Evolutionary conservation across 1,139 yeast species (phyloP).

Genomic region (Blastobotrys illinoisensis): DNA sequence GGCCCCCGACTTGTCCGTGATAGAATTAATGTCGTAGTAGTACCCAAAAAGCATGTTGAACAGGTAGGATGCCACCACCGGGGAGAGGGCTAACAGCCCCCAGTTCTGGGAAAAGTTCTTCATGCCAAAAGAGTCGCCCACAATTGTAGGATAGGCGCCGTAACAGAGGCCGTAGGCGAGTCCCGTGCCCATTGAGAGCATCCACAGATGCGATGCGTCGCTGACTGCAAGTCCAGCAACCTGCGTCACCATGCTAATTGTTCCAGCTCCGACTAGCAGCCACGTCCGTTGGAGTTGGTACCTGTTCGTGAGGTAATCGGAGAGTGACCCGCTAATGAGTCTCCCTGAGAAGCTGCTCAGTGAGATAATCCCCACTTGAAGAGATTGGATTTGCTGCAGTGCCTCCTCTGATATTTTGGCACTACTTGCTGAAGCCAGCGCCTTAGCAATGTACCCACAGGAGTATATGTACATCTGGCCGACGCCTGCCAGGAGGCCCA

Average conservation of each 20-base stretch:
- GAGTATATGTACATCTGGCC: conserved; percentile 78
- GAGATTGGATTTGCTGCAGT: conserved; percentile 48
- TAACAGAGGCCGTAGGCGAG: conserved; percentile 75
- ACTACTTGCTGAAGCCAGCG: conserved; percentile 30
- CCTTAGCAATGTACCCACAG: conserved; percentile 65
- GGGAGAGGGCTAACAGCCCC: conserved; percentile 53
- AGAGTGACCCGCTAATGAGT: conserved; percentile 59
- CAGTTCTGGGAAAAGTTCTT: conserved; percentile 70
- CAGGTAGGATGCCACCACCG: conserved; percentile 35
- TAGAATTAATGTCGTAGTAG: conserved; percentile 31
- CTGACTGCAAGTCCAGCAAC: conserved; percentile 31
- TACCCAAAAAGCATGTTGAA: conserved; percentile 37
- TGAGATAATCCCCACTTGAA: conserved; percentile 70
- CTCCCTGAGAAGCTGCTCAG: conserved; percentile 64
- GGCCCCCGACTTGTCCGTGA: conserved; percentile 18
- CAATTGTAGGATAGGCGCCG: conserved; percentile 75
- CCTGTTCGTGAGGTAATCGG: conserved; percentile 52
- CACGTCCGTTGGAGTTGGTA: conserved; percentile 58
- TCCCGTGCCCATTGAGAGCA: conserved; percentile 61
- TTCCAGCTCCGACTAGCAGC: conserved; percentile 51
- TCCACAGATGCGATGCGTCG: conserved; percentile 37
- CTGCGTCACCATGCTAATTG: conserved; percentile 35
- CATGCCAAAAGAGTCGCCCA: conserved; percentile 74
- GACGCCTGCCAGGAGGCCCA: conserved; percentile 62
- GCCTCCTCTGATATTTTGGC: conserved; percentile 11